phyloP scores from a whole-genome alignment of 2,329 filamentous ascomycete species.

The Fusarium subtropicale region DNA sequence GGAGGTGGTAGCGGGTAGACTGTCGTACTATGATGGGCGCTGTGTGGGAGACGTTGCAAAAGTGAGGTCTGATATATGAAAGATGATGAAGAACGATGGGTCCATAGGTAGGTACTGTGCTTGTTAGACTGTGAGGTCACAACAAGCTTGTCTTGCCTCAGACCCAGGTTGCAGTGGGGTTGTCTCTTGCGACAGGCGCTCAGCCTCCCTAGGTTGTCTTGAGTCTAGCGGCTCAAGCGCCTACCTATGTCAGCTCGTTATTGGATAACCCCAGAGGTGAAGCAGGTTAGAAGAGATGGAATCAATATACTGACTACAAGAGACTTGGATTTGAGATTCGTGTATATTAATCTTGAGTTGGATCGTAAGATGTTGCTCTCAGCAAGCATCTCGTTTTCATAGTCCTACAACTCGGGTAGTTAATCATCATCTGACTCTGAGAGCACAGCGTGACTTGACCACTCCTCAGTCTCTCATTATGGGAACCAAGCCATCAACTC shows the following conservation, averaged over 20 bases:
- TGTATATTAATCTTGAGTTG: neutral
- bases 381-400: neutral
- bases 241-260: neutral
- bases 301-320: neutral
- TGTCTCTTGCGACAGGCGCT: slow-evolving; percentile 6
- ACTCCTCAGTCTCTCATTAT: neutral
- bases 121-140: slow-evolving; percentile 1
- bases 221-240: neutral
- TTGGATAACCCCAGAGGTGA: slow-evolving; percentile 15
- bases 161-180: slow-evolving; percentile 12
- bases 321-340: neutral
- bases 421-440: slow-evolving; percentile 15
- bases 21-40: neutral
- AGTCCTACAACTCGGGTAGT: neutral
- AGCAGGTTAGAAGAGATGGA: slow-evolving; percentile 6
- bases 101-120: too few species aligned
- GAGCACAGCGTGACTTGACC: neutral
- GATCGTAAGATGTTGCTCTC: neutral
- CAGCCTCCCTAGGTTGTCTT: neutral
- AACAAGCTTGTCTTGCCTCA: slow-evolving; percentile 14
- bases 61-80: neutral
- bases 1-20: slow-evolving; percentile 1
- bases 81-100: slow-evolving; percentile 4
- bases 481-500: neutral
- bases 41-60: neutral